These are phyloP conservation scores for Camellia sinensis DNA, from an alignment of 148 eudicot species.

Conservation along the genomic window DNA sequence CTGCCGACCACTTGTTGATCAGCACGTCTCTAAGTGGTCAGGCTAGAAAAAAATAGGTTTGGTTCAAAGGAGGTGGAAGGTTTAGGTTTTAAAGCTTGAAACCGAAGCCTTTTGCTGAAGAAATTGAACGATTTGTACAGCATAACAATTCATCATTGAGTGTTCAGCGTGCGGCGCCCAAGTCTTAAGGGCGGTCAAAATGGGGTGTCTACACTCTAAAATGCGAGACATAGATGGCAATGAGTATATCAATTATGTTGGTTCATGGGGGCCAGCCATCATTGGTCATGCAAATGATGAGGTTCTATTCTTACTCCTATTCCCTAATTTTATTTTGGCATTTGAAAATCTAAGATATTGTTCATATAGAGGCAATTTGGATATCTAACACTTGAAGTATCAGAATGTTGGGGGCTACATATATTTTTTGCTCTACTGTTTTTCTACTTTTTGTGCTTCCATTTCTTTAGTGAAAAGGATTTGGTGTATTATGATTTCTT, in stretches of 20 bases:
- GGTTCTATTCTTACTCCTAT: slow-evolving; percentile 34
- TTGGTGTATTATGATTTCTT: neutral
- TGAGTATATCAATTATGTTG: slow-evolving; percentile 92
- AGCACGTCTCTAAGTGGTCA: no score
- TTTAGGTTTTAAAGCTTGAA: no score
- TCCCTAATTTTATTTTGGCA: slow-evolving; percentile 2
- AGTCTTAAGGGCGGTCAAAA: no score
- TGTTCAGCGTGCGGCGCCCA: no score
- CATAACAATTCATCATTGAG: no score
- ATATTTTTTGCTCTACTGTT: neutral
- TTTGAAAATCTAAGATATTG: neutral
- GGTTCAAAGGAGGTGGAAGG: no score
- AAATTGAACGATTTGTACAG: no score
- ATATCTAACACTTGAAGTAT: neutral
- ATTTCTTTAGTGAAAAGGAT: neutral
- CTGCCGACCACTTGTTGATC: no score
- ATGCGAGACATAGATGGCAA: slow-evolving; percentile 98
- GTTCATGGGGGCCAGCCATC: slow-evolving; percentile 95
- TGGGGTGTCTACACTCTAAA: slow-evolving; percentile 12
- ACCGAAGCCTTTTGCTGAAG: no score
- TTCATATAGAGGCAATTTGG: neutral
- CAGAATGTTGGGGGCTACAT: neutral
- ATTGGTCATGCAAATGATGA: slow-evolving; percentile 90
- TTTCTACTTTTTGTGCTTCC: neutral
- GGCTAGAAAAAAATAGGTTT: no score